phyloP scores from a whole-genome alignment of 164 flowering plant species.

The Paratinospora sagittata region DNA sequence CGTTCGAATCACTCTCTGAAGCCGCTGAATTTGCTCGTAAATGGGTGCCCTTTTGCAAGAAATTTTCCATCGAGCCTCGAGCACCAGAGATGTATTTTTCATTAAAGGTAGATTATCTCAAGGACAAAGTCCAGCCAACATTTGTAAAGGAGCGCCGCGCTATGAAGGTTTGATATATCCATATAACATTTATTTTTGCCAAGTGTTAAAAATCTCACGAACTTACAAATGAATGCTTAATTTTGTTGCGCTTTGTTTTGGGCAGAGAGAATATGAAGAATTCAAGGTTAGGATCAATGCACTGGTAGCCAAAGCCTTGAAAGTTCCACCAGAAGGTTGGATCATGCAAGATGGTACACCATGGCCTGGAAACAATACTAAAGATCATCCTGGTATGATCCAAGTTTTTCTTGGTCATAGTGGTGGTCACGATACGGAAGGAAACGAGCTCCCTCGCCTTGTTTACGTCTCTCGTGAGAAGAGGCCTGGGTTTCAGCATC shows the following conservation, averaged over 20 bases:
- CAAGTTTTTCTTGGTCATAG: conserved; percentile 96
- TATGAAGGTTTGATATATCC: conserved; percentile 60
- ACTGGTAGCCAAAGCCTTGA: conserved; percentile 73
- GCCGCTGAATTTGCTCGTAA: conserved; percentile 91
- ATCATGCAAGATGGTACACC: conserved; percentile 98
- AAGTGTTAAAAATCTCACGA: background rate
- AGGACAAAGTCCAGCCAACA: conserved; percentile 94
- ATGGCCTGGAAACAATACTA: conserved; percentile 97
- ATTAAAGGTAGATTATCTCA: conserved; percentile 76
- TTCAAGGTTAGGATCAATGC: conserved; percentile 92
- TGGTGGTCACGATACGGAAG: conserved; percentile 89
- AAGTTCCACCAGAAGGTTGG: conserved; percentile 92
- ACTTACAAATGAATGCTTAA: background rate
- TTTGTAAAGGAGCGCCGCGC: conserved; percentile 94
- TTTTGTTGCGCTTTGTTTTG: background rate
- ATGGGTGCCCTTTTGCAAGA: conserved; percentile 98
- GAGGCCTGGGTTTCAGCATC: conserved; percentile 93
- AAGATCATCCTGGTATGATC: conserved; percentile 97
- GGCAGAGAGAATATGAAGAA: conserved; percentile 95
- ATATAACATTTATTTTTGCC: background rate
- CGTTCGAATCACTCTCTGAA: conserved; percentile 85
- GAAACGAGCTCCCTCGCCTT: conserved; percentile 90
- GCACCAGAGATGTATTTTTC: conserved; percentile 95
- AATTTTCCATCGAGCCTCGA: conserved; percentile 81
- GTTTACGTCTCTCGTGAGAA: conserved; percentile 98